Conservation (phyloP, 768 basidiomycete species). For the Mycena vitilis region DNA sequence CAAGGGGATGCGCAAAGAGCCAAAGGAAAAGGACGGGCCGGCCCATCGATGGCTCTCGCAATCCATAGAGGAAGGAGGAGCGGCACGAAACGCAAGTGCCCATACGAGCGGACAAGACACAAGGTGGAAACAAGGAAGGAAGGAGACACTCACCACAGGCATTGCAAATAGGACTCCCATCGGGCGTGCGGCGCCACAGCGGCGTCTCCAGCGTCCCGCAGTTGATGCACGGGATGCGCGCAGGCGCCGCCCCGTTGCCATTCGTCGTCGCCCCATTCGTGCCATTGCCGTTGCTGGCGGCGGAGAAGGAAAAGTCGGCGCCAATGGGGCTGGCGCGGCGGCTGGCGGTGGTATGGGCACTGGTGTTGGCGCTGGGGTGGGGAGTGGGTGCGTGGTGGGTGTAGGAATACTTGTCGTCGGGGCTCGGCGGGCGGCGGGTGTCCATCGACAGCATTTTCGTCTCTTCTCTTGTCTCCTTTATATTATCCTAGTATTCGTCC, state of each 20-base stretch:
- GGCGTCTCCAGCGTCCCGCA: conserved; percentile 85
- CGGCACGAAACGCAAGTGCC: not conserved
- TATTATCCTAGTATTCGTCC: not conserved
- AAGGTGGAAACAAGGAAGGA: conserved; percentile 44
- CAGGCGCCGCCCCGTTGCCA: conserved; percentile 33
- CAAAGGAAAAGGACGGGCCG: not conserved
- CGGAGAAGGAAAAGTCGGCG: not conserved
- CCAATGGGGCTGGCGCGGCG: no score
- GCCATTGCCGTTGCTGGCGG: not conserved
- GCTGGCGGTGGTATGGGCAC: no score
- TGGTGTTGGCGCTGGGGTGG: no score
- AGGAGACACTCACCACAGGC: conserved; percentile 84
- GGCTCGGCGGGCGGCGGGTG: conserved; percentile 8
- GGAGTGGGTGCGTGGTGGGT: not conserved
- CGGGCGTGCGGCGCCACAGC: conserved; percentile 84
- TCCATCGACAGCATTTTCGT: not conserved
- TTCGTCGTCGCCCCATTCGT: not conserved
- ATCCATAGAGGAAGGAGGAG: not conserved
- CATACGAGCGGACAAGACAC: no score
- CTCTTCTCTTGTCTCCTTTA: not conserved
- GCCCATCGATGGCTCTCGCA: not conserved
- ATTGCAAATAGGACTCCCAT: conserved; percentile 89
- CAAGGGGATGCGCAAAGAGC: no score
- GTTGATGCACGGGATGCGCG: conserved; percentile 71
- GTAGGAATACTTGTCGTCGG: conserved; percentile 1